Evolutionary conservation across 2,329 filamentous ascomycete species (phyloP), one percentile per base, ranked within the genome.

Genomic region (Pseudogymnoascus sp.): DNA sequence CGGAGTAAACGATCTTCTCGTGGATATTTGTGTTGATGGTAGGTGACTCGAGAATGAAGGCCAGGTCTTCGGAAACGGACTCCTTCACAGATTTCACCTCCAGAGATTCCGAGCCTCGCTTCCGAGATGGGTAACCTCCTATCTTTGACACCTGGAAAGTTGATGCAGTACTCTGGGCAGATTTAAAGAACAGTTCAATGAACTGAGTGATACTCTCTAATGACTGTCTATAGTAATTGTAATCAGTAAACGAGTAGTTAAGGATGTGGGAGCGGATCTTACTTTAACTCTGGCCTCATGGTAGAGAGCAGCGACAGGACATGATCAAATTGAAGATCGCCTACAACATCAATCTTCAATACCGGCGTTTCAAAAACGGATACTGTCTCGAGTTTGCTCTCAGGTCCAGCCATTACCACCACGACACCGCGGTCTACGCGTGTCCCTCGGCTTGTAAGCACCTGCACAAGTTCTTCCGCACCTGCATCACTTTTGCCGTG

Each of bases 31-130:
- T 47, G 30, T 11, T 6, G 39, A 12, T 43, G 39, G 20, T n/a
- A 3, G 33, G 61, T 16, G 63, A 65, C 28, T 59, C 58, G 6
- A 69, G 58, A 6, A 68, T 59, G 30, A 60, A 58, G 20, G 41
- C 47, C n/a, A 69, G 47, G 37, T 69, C 68, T 39, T 63, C 66
- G 18, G 65, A 62, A 7, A 69, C 60, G 5, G 68, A 62, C 7
- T 18, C 22, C 36, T 68, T 68, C 16, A 64, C 68, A 1, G 67
- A 69, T 11, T 65, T 67, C 28, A 69, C 67, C 11, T 64, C 63
- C 1, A 63, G 57, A 8, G 63, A 57, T 14, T 65, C 66, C 36
- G 60, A 35, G n/a, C 57, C 63, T 59, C 67, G 67, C 22, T 62
- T 47, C 5, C 68, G 64, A 6, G 65, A 65, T 6, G 62, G 66